Conservation (phyloP, 352 stramenopile genomes). For the Elongisporangium undulatum region DNA sequence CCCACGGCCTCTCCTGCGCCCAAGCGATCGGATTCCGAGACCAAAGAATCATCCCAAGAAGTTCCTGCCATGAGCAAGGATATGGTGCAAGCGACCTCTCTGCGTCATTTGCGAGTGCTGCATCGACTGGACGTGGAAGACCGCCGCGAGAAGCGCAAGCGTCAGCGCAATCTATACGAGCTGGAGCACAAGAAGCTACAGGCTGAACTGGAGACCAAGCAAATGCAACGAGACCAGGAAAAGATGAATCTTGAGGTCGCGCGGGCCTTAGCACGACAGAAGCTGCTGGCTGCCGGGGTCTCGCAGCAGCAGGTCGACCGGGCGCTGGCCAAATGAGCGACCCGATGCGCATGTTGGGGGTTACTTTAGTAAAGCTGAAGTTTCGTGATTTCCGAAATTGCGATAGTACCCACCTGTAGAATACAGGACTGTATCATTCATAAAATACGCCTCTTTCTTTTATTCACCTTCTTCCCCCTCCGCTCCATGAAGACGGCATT, state of each 20-base stretch:
- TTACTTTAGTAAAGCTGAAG: background rate
- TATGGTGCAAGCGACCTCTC: constrained; percentile 8
- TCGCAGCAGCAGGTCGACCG: background rate
- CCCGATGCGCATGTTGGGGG: too few species aligned
- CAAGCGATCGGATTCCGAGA: background rate
- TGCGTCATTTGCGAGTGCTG: constrained; percentile 11
- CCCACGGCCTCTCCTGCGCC: background rate
- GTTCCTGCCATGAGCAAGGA: constrained; percentile 3
- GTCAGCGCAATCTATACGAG: constrained; percentile 18
- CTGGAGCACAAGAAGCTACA: constrained; percentile 21
- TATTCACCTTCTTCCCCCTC: background rate
- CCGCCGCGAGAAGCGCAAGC: constrained; percentile 12
- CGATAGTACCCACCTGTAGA: background rate
- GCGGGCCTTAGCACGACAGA: background rate
- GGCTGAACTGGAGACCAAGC: constrained; percentile 21
- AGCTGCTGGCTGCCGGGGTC: background rate
- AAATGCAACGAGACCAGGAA: background rate
- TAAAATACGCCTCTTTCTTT: background rate
- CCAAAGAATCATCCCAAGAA: constrained; percentile 10
- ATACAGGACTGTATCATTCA: background rate
- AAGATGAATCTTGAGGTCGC: background rate
- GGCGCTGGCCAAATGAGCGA: background rate
- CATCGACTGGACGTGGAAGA: constrained; percentile 7
- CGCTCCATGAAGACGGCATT: background rate
- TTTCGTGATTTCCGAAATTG: background rate